Base-by-base conservation (phyloP, 257 asterid genomes). In the Haberlea rhodopensis region DNA sequence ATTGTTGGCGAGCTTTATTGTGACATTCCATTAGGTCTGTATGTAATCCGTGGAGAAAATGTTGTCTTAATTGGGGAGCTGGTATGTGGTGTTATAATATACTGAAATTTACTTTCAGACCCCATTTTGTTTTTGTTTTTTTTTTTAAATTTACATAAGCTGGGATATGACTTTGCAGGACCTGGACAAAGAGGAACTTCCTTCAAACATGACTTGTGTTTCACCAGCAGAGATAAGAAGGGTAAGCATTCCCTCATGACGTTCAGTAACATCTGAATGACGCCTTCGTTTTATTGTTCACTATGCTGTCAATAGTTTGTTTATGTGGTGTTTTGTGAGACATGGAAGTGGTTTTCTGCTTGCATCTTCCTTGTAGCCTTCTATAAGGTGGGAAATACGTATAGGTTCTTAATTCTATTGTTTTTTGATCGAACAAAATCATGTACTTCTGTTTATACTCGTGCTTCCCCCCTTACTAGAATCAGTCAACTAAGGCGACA, bases 101-200 rank as follows among this genome's bases (percentile, higher is more conserved):
- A 24, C 25, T 29, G 29, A 59, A 49, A 31, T n/a, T 61, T 8
- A 20, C 32, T 55, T 60, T 18, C 34, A 4, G 2, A 24, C 5
- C 28, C n/a, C n/a, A 4, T 40, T 32, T 45, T 34, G 46, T 16
- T 24, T 37, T 20, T 57, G n/a, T n/a, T n/a, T n/a, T n/a, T n/a
- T n/a, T n/a, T n/a, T 49, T 55, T 68, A 22, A 4, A 21, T 65
- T 70, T 62, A 53, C 48, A 19, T 21, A 53, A 56, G 23, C 51
- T 32, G 63, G 56, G 23, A 31, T 58, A 21, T 72, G 62, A 53
- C 65, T 78, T 77, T 43, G 55, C 71, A 92, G 98, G 97, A 90
- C 45, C 67, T 85, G 61, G 95, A 82, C 28, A 85, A 82, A 81
- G 88, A 81, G 72, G 98, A 92, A 55, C 97, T 92, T 34, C 98